Evolutionary conservation across 2,329 filamentous ascomycete species (phyloP).

Genomic region (Colletotrichum euphorbiae): DNA sequence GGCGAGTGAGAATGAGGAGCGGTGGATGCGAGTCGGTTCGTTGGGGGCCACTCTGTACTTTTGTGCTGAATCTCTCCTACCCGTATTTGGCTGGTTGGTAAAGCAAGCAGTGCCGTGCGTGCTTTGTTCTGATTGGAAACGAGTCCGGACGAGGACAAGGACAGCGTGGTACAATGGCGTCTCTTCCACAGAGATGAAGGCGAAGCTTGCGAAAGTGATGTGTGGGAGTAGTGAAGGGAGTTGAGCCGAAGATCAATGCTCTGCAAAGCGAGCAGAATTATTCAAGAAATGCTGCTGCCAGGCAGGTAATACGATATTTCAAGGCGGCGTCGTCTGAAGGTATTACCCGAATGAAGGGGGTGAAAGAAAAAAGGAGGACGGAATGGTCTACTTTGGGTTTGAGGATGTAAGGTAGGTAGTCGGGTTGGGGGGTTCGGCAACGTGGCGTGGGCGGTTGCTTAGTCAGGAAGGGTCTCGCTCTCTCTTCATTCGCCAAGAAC

Average conservation of each 20-base stretch:
- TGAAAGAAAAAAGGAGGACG: slow-evolving; percentile 15
- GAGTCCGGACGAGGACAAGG: slow-evolving; percentile 6
- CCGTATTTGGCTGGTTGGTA: not conserved
- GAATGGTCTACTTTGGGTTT: slow-evolving; percentile 9
- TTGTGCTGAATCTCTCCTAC: not conserved
- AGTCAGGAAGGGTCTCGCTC: slow-evolving; percentile 10
- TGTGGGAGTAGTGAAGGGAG: not conserved
- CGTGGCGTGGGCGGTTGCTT: slow-evolving; percentile 35
- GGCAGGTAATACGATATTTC: slow-evolving; percentile 40
- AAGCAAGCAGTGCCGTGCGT: not conserved
- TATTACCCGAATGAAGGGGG: slow-evolving; percentile 33
- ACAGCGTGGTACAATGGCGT: slow-evolving; percentile 1
- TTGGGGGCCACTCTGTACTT: not conserved
- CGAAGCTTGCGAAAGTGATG: slow-evolving; percentile 1
- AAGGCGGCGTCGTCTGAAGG: slow-evolving; percentile 38
- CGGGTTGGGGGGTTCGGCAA: slow-evolving; percentile 25
- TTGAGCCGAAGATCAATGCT: slow-evolving; percentile 6
- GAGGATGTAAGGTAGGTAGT: slow-evolving; percentile 15
- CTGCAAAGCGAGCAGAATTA: slow-evolving; percentile 30
- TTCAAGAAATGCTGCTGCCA: slow-evolving; percentile 38
- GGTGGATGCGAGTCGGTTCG: not conserved
- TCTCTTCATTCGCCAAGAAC: too few species aligned
- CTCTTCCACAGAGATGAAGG: not conserved
- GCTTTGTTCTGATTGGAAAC: slow-evolving; percentile 5
- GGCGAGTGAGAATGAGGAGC: not conserved